Evolutionary conservation across 1,284 basidiomycete species (phyloP).

Genomic region (Pseudozyma thailandica): DNA sequence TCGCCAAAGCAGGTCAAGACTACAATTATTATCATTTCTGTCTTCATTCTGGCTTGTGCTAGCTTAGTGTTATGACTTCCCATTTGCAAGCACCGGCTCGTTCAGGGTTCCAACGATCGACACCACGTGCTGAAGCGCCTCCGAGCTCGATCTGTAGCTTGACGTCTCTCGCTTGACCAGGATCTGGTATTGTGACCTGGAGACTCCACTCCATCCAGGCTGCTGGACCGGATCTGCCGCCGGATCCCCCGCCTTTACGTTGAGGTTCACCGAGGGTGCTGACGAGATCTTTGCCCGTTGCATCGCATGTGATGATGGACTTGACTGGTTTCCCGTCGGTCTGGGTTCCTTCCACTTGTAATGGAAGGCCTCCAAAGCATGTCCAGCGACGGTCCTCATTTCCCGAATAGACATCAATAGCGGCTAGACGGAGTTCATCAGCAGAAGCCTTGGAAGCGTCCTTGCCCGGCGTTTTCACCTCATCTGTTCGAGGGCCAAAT

Average conservation of each 20-base stretch:
- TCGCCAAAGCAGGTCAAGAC: background rate
- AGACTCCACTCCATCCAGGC: conserved; percentile 48
- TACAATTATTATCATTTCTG: background rate
- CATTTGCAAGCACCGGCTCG: conserved; percentile 23
- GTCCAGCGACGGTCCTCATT: conserved; percentile 25
- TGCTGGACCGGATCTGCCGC: conserved; percentile 29
- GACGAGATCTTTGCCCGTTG: conserved; percentile 34
- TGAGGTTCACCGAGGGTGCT: conserved; percentile 29
- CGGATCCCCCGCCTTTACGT: conserved; percentile 41
- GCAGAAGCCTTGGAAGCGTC: conserved; percentile 12
- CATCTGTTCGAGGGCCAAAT: conserved; percentile 8
- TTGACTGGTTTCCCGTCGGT: background rate
- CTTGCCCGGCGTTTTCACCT: background rate
- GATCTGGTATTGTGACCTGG: background rate
- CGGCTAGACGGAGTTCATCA: conserved; percentile 13
- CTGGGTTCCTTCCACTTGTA: conserved; percentile 1
- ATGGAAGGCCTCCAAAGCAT: conserved; percentile 20
- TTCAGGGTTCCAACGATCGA: conserved; percentile 43
- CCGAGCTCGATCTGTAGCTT: conserved; percentile 32
- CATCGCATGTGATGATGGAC: conserved; percentile 6
- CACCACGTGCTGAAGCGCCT: conserved; percentile 32
- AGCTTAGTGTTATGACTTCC: conserved; percentile 36
- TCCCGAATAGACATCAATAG: conserved; percentile 40
- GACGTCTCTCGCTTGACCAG: background rate
- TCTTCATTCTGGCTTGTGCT: background rate